Conservation (phyloP, 202 grass and related monocot species). For the Digitaria exilis region DNA sequence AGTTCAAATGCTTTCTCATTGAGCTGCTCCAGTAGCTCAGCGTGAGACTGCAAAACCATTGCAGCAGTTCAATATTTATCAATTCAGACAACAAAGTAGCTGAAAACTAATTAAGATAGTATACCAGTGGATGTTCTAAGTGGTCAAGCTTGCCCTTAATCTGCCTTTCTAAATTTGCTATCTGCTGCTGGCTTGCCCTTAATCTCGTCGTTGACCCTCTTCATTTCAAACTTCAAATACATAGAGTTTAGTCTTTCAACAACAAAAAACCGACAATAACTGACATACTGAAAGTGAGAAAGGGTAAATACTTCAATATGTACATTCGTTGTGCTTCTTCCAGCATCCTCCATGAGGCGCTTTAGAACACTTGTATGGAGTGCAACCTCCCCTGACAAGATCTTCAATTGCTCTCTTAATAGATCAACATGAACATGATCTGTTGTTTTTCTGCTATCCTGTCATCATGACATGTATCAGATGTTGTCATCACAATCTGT, state of each 20-base stretch:
- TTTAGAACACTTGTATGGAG: slow-evolving; percentile 75
- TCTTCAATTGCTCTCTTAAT: slow-evolving; percentile 78
- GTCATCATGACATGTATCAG: slow-evolving; percentile 28
- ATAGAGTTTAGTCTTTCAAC: slow-evolving; percentile 22
- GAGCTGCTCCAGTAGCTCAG: slow-evolving; percentile 62
- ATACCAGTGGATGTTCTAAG: slow-evolving; percentile 52
- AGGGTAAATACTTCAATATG: slow-evolving; percentile 58
- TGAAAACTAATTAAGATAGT: slow-evolving; percentile 23
- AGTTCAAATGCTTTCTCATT: slow-evolving; percentile 87
- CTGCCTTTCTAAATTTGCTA: slow-evolving; percentile 67
- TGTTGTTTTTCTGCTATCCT: slow-evolving; percentile 60
- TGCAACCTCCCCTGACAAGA: slow-evolving; percentile 79
- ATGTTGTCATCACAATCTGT: slow-evolving; percentile 17
- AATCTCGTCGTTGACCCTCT: slow-evolving; percentile 63
- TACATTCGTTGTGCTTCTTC: slow-evolving; percentile 56
- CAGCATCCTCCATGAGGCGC: slow-evolving; percentile 61
- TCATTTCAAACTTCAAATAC: slow-evolving; percentile 71
- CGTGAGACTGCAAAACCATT: slow-evolving; percentile 57
- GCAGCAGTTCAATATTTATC: slow-evolving; percentile 26
- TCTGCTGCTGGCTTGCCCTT: slow-evolving; percentile 65
- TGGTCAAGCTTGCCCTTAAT: slow-evolving; percentile 58
- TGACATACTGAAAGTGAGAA: slow-evolving; percentile 23
- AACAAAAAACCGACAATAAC: slow-evolving; percentile 15
- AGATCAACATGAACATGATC: slow-evolving; percentile 73
- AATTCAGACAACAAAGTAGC: slow-evolving; percentile 15